Conservation (phyloP, 176 grass and related monocot species). For the Cocos nucifera region DNA sequence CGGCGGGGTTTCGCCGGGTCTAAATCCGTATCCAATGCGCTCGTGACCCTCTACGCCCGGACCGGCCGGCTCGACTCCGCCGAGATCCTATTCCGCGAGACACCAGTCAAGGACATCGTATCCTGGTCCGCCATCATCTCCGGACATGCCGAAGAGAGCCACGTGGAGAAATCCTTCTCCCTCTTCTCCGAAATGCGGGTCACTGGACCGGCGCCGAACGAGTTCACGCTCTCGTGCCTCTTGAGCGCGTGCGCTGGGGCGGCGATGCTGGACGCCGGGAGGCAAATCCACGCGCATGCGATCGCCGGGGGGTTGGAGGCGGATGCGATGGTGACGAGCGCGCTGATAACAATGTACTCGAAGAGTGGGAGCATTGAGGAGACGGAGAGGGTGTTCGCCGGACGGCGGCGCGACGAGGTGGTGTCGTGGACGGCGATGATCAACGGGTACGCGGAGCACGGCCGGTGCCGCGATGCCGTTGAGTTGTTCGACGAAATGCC, state of each 20-base stretch:
- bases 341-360: conserved; percentile 47
- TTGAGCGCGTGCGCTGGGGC: conserved; percentile 30
- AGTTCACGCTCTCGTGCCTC: conserved; percentile 55
- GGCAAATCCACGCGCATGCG: conserved; percentile 41
- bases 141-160: conserved; percentile 34
- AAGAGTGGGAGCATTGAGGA: conserved; percentile 52
- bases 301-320: conserved; percentile 21
- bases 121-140: conserved; percentile 64
- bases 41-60: conserved; percentile 46
- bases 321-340: conserved; percentile 36
- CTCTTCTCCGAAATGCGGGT: conserved; percentile 42
- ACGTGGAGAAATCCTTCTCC: conserved; percentile 29
- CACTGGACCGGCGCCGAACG: conserved; percentile 30
- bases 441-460: conserved; percentile 42
- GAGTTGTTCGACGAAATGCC: conserved; percentile 46
- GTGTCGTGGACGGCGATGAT: conserved; percentile 56
- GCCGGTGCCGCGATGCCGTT: conserved; percentile 28
- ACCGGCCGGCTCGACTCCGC: conserved; percentile 24
- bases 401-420: conserved; percentile 27
- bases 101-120: conserved; percentile 38
- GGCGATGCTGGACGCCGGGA: conserved; percentile 27
- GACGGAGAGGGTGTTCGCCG: conserved; percentile 22
- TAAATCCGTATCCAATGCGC: conserved; percentile 42
- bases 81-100: conserved; percentile 32
- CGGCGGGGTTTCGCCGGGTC: conserved; percentile 21